These are phyloP conservation scores for Trichoderma reesei DNA, from an alignment of 495 filamentous ascomycete species.

Conservation along the genomic window DNA sequence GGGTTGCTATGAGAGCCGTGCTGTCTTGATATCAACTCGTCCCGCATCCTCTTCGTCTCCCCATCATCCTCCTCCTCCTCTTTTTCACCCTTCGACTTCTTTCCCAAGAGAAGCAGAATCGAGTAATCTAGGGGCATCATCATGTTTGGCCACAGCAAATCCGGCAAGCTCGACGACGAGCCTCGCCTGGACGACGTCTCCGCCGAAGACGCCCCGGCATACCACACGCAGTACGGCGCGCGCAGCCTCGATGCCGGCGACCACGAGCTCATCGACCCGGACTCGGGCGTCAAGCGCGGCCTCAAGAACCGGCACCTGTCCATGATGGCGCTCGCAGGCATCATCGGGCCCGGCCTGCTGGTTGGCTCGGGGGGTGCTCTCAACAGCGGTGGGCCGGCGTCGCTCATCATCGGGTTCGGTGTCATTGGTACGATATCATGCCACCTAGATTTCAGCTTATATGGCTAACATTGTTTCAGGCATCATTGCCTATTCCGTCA, in stretches of 20 bases:
- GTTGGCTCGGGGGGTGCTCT: conserved; percentile 54
- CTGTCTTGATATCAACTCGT: too few species aligned
- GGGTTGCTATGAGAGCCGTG: too few species aligned
- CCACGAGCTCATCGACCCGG: conserved; percentile 35
- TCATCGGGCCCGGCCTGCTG: conserved; percentile 45
- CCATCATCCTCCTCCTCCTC: background rate
- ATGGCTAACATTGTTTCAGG: background rate
- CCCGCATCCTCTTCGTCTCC: background rate
- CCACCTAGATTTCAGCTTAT: background rate
- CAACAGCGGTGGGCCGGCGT: conserved; percentile 49
- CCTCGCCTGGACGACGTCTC: conserved; percentile 1
- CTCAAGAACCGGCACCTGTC: conserved; percentile 60
- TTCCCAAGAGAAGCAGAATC: background rate
- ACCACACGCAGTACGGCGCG: background rate
- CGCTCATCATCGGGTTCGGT: conserved; percentile 54
- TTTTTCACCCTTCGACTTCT: background rate
- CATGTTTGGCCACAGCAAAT: background rate
- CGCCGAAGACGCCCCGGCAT: background rate
- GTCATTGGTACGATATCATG: conserved; percentile 38
- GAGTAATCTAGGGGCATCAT: background rate
- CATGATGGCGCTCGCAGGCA: conserved; percentile 60
- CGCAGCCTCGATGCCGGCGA: conserved; percentile 21
- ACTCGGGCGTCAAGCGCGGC: conserved; percentile 41
- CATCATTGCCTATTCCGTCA: conserved; percentile 52
- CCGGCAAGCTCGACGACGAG: background rate